Evolutionary conservation across 257 asterid genomes (phyloP), one percentile per base, ranked within the genome.

Genomic region (Leptodermis oblonga): DNA sequence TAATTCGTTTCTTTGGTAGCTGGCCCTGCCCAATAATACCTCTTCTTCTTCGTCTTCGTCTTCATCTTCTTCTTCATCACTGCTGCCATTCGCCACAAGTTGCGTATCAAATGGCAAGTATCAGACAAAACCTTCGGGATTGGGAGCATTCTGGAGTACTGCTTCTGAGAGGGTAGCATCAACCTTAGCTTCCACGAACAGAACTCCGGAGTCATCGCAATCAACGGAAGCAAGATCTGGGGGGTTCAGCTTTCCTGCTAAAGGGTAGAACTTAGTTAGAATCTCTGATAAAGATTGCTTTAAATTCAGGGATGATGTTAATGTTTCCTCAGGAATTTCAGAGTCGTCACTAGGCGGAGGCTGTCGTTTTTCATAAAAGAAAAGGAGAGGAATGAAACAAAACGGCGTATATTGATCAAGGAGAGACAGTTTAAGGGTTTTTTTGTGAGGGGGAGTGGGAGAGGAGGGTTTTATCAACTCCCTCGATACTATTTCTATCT

Each of bases 231-330:
- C 22, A 11, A 13, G 43, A 18, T 46, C 60, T 20, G 34, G 63
- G 3, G 56, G 69, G 4, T 62, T 36, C 31, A 78, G 41, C 15
- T 70, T 63, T 62, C 86, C 86, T 0, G 85, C 83, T 39, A 80
- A 56, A 1, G 83, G 82, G 46, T 77, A 83, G 33, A 64, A 83
- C 8, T 18, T 11, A 25, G 55, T 17, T n/a, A 18, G 71, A 11
- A 71, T 43, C 1, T 79, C 37, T 7, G 83, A 77, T 37, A 83
- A 56, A 51, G 85, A 77, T 26, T 75, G 75, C 31, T 77, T 83
- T 6, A 83, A 43, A 2, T 54, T 37, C 10, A 13, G 66, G 46
- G 67, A 4, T 39, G 4, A 10, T 39, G 4, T n/a, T n/a, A n/a
- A n/a, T n/a, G n/a, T n/a, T n/a, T n/a, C n/a, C n/a, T n/a, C n/a